Evolutionary conservation across 2,329 filamentous ascomycete species (phyloP), one percentile per base, ranked within the genome.

Genomic region (Curvularia sp.): DNA sequence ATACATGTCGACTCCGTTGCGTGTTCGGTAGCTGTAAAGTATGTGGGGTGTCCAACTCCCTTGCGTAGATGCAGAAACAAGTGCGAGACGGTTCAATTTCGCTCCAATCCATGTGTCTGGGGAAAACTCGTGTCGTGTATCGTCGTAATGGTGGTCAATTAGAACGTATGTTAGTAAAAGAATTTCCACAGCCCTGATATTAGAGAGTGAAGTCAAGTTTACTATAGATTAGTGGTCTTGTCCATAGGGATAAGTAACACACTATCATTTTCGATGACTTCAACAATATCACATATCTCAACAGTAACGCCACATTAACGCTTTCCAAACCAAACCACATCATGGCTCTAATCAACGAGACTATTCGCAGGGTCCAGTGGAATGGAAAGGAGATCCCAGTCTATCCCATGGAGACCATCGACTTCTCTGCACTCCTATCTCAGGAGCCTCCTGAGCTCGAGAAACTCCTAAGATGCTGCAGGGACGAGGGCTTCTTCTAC

Each of bases 401-500:
- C 46, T 73, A 64, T 57, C 36, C 64, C 1, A 71, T 73, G 69
- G 65, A 82, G 69, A 84, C 82, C 27, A 78, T 86, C 66, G 76
- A 83, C 77, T 86, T 82, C 67, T 79, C 78, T 18, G 77, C 76
- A 46, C 73, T 86, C 52, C 81, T 85, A 34, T 85, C 83, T 0
- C 81, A 85, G 62, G 82, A 86, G 59, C 82, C 83, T 7, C 75
- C 72, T 19, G 84, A 86, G 73, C 72, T 86, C 8, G 81, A 85
- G 59, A 83, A 80, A 65, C 75, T 85, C 7, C 70, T 84, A 53
- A 74, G 78, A 34, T 79, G 77, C 61, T 86, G 84, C 70, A 75
- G 81, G 57, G 76, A 80, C 19, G 79, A 83, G 32, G 84, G 84
- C 1, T 86, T 81, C 78, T 86, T 86, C 73, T 84, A 86, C 69